Conservation (phyloP, 192 early-diverging fungal genomes). For the Coemansia sp. region DNA sequence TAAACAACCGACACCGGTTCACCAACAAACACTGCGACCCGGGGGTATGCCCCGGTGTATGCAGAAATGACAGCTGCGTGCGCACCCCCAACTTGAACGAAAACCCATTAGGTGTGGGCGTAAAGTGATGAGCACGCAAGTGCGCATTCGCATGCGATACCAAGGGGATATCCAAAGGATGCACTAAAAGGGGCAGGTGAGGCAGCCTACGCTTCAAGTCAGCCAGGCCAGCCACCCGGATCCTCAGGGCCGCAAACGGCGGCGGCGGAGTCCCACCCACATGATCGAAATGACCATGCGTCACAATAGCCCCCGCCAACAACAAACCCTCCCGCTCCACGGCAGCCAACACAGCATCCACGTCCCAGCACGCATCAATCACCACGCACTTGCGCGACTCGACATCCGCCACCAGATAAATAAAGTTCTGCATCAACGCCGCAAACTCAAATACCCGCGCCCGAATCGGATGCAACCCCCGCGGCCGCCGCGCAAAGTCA, state of each 20-base stretch:
- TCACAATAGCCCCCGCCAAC: constrained; percentile 68
- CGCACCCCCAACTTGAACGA: constrained; percentile 48
- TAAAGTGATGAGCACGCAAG: constrained; percentile 50
- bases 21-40: constrained; percentile 82
- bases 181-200: constrained; percentile 67
- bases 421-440: constrained; percentile 74
- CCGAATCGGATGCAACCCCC: constrained; percentile 63
- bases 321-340: constrained; percentile 55
- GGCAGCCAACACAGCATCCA: constrained; percentile 70
- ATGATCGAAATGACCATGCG: constrained; percentile 86
- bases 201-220: constrained; percentile 69
- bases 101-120: constrained; percentile 56
- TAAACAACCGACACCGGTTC: constrained; percentile 67
- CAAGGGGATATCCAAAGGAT: constrained; percentile 67
- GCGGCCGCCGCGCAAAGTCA: constrained; percentile 58
- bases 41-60: constrained; percentile 90
- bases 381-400: constrained; percentile 66
- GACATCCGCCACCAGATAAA: constrained; percentile 73
- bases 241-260: constrained; percentile 70
- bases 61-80: constrained; percentile 64
- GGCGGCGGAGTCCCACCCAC: constrained; percentile 82
- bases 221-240: constrained; percentile 72
- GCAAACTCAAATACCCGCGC: constrained; percentile 72
- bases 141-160: constrained; percentile 65
- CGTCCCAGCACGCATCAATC: constrained; percentile 93